Evolutionary conservation across 2,329 filamentous ascomycete genomes (phyloP).

Genomic region (Verticillium alfalfae): DNA sequence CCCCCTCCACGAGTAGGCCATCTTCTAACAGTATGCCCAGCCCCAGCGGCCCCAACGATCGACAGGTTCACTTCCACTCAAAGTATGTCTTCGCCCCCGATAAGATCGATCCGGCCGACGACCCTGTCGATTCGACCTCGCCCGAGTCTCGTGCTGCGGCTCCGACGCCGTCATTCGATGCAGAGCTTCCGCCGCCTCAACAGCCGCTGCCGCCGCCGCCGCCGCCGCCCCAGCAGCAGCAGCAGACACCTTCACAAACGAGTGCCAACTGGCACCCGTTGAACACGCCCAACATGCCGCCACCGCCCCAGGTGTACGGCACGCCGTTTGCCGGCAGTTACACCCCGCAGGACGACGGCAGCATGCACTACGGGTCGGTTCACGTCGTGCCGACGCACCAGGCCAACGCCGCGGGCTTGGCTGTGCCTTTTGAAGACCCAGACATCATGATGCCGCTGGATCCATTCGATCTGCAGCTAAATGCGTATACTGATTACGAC

Average conservation of each 20-base stretch:
- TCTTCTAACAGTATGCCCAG: not conserved
- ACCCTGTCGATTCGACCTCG: not conserved
- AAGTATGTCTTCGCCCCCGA: not conserved
- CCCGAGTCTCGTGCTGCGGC: not conserved
- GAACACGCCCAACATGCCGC: not conserved
- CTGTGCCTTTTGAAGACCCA: not conserved
- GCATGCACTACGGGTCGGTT: not conserved
- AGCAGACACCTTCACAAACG: not conserved
- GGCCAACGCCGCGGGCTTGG: not conserved
- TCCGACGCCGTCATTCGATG: not conserved
- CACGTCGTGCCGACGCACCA: not conserved
- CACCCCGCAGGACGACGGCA: not conserved
- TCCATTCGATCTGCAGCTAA: not conserved
- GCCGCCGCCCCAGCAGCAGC: not conserved
- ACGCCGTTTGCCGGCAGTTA: not conserved
- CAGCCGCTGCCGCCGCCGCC: not conserved
- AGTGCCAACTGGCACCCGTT: not conserved
- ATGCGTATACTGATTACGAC: not conserved
- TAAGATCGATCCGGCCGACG: not conserved
- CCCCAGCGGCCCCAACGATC: not conserved
- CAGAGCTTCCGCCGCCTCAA: not conserved
- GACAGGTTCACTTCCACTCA: not conserved
- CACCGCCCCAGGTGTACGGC: not conserved
- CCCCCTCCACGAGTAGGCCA: not conserved
- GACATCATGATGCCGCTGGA: not conserved